These are phyloP conservation scores for Thymus mandschuricus DNA, from an alignment of 257 asterid genomes.

Conservation along the genomic window DNA sequence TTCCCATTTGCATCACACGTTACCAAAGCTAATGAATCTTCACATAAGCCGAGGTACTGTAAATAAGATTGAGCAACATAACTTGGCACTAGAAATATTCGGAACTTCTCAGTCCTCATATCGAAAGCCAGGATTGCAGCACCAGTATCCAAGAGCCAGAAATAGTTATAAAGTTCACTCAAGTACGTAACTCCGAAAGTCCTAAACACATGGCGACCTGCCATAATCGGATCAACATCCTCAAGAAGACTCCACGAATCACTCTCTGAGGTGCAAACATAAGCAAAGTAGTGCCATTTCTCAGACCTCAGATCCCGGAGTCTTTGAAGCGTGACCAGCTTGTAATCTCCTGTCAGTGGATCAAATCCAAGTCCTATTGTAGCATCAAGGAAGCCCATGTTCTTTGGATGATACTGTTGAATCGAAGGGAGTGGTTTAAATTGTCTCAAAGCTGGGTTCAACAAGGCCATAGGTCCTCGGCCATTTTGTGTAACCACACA, in stretches of 20 bases:
- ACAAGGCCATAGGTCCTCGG: conserved; percentile 32
- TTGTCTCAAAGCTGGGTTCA: conserved; percentile 54
- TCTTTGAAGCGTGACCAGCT: conserved; percentile 42
- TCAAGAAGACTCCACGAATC: conserved; percentile 49
- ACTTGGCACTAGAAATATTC: conserved; percentile 36
- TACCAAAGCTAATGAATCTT: conserved; percentile 42
- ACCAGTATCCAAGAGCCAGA: conserved; percentile 40
- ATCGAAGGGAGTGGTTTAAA: too few species aligned
- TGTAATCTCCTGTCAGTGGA: conserved; percentile 40
- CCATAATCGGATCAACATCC: conserved; percentile 34
- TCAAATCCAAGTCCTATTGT: conserved; percentile 34
- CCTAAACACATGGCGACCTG: conserved; percentile 20
- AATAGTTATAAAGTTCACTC: too few species aligned
- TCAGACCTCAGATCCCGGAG: conserved; percentile 9
- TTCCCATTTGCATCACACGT: conserved; percentile 34
- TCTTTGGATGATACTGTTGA: background rate
- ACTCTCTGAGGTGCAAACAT: conserved; percentile 40
- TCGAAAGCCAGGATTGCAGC: conserved; percentile 44
- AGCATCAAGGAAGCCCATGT: background rate
- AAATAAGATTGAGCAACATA: conserved; percentile 27
- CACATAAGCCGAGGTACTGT: conserved; percentile 39
- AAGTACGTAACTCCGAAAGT: conserved; percentile 41
- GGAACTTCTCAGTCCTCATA: conserved; percentile 40
- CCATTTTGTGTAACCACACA: conserved; percentile 23
- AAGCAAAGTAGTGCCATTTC: conserved; percentile 32